Conservation (phyloP, 2,329 filamentous ascomycete genomes). For the Penicillium sp. region DNA sequence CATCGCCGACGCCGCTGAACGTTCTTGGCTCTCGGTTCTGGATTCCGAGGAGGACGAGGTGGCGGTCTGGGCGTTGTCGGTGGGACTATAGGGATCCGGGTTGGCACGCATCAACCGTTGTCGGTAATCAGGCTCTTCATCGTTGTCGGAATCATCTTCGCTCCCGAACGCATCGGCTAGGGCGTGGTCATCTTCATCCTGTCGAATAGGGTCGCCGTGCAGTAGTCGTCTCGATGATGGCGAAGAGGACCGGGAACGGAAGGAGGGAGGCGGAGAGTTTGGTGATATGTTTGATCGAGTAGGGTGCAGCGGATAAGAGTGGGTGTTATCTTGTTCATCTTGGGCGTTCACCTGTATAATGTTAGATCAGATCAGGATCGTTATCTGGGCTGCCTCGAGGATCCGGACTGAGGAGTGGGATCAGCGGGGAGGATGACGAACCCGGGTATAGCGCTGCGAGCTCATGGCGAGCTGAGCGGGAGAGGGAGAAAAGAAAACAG, state of each 20-base stretch:
- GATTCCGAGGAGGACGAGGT: conserved; percentile 30
- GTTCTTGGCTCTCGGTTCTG: conserved; percentile 18
- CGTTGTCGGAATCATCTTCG: conserved; percentile 69
- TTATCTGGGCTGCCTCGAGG: conserved; percentile 7
- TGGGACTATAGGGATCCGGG: conserved; percentile 31
- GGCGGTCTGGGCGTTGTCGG: conserved; percentile 29
- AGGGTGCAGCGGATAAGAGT: conserved; percentile 33
- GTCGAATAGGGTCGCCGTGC: conserved; percentile 51
- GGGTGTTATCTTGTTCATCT: conserved; percentile 41
- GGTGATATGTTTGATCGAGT: conserved; percentile 32
- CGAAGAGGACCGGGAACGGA: conserved; percentile 79
- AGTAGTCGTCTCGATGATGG: conserved; percentile 54
- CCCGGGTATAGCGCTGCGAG: conserved; percentile 51
- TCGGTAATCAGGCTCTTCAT: conserved; percentile 74
- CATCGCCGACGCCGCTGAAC: conserved; percentile 27
- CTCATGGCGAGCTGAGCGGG: conserved; percentile 47
- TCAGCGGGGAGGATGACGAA: conserved; percentile 32
- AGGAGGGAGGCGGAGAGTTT: conserved; percentile 66
- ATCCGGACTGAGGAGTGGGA: conserved; percentile 13
- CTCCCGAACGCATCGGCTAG: conserved; percentile 91
- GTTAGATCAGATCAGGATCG: conserved; percentile 13
- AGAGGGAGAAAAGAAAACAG: conserved; percentile 18
- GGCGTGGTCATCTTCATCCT: conserved; percentile 67
- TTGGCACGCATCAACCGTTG: conserved; percentile 79
- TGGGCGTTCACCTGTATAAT: conserved; percentile 43